A percentile compares a stretch with the other conserved stretches of the same genome.
Conservation (phyloP, 208 protist genomes). For the Endotrypanum monterogeii region DNA sequence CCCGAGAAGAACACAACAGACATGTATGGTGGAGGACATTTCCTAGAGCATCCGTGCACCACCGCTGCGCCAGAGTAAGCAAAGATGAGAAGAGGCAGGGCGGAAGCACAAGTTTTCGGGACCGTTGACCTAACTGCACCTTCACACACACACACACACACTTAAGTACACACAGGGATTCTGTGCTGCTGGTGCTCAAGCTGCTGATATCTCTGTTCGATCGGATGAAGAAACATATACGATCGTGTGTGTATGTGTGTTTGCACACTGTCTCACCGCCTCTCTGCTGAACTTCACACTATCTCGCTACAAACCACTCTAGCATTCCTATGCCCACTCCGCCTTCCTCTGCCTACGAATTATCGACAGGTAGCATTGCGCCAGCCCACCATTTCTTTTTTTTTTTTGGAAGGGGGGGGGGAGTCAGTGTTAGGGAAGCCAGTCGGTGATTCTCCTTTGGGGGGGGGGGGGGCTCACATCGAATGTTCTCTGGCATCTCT, state of each 20-base stretch:
- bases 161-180: background rate
- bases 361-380: background rate
- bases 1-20: too few relatives aligned
- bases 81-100: background rate
- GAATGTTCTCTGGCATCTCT: background rate
- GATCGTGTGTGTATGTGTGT: too few relatives aligned
- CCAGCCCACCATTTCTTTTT: too few relatives aligned
- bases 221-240: too few relatives aligned
- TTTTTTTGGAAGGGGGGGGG: background rate
- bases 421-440: too few relatives aligned
- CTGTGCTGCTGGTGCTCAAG: background rate
- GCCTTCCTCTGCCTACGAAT: background rate
- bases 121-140: background rate
- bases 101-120: too few relatives aligned
- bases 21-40: background rate
- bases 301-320: background rate
- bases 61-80: too few relatives aligned
- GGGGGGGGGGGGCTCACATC: too few relatives aligned
- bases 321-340: background rate
- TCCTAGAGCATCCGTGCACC: too few relatives aligned
- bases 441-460: background rate
- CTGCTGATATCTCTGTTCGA: too few relatives aligned
- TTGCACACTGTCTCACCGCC: too few relatives aligned
- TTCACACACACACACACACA: background rate
- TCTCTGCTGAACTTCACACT: background rate